Evolutionary conservation across 371 early-diverging fungal genomes (phyloP), one percentile per base, ranked within the genome.

Genomic region (Mucor irregularis): DNA sequence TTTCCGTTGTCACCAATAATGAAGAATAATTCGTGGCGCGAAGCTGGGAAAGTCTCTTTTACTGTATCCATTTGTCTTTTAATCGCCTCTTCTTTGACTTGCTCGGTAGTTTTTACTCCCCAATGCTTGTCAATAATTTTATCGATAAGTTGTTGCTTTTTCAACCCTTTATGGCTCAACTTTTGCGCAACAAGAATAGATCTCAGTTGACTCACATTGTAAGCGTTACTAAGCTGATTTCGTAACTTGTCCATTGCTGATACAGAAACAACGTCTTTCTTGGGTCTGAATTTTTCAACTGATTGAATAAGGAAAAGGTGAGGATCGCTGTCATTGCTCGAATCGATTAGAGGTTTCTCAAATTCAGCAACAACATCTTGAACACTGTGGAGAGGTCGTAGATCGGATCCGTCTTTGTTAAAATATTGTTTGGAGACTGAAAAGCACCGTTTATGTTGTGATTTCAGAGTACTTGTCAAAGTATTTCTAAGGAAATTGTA

Each of bases 1-100:
- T 49, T 45, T 6, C 72, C 75, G 44, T 74, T 64, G 13, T 69
- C 69, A 9, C 63, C 62, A 48, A 74, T 62, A 30, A 69, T 52
- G 24, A 74, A 74, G 31, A 74, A 74, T 31, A 74, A 31, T 24
- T 74, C 65, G 8, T 68, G 57, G 2, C 48, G 42, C 3, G 61
- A 37, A 19, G 64, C 53, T 38, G 67, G 57, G 21, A 66, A 55
- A 7, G 39, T 46, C 1, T 56, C 34, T 28, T 33, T 53, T 0
- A 66, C 43, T 6, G 26, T 10, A 30, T 62, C 30, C 24, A n/a
- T 38, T 14, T 46, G 28, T 19, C 31, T 48, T 13, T 47, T 38
- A 17, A 25, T 25, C 24, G 45, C 51, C 34, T 64, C 61, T 25
- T 64, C 29, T 10, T 33, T 25, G 2, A 62, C 13, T 30, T 62